phyloP scores from a whole-genome alignment of 1,139 yeast species.

The Candida sanyaensis region DNA sequence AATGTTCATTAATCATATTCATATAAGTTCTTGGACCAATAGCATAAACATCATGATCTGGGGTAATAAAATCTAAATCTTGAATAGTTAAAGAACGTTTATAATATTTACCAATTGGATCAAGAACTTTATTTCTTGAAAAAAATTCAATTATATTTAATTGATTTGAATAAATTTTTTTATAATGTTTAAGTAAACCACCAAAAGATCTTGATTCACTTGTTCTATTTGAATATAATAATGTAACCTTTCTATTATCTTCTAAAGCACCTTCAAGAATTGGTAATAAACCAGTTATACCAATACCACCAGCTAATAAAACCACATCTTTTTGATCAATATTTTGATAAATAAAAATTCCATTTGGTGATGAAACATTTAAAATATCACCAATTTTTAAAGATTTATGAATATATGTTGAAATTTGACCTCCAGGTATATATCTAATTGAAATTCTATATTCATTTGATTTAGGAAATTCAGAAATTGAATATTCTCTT shows the following conservation, averaged over 20 bases:
- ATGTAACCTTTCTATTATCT: slow-evolving; percentile 26
- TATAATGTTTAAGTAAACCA: slow-evolving; percentile 20
- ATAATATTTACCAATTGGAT: slow-evolving; percentile 10
- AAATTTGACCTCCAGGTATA: slow-evolving; percentile 48
- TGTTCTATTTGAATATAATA: slow-evolving; percentile 32
- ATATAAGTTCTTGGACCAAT: slow-evolving; percentile 40
- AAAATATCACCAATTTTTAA: slow-evolving; percentile 51
- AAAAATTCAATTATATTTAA: slow-evolving; percentile 26
- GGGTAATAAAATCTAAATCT: slow-evolving; percentile 20
- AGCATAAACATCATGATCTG: slow-evolving; percentile 24
- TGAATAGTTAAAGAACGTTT: slow-evolving; percentile 10
- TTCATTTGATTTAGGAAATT: slow-evolving; percentile 28
- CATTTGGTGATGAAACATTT: slow-evolving; percentile 51
- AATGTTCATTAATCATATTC: slow-evolving; percentile 24
- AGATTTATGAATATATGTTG: slow-evolving; percentile 50
- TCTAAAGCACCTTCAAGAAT: slow-evolving; percentile 45
- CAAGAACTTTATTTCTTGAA: slow-evolving; percentile 13
- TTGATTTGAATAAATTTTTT: slow-evolving; percentile 17
- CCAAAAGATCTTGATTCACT: slow-evolving; percentile 28
- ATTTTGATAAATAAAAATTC: slow-evolving; percentile 44
- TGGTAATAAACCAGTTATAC: slow-evolving; percentile 64
- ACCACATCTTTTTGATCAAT: slow-evolving; percentile 33
- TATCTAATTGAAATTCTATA: slow-evolving; percentile 57
- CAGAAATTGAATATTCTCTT: slow-evolving; percentile 57
- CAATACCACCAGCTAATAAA: slow-evolving; percentile 64